phyloP scores from a whole-genome alignment of 352 stramenopile species.

The Pythium aquatile region DNA sequence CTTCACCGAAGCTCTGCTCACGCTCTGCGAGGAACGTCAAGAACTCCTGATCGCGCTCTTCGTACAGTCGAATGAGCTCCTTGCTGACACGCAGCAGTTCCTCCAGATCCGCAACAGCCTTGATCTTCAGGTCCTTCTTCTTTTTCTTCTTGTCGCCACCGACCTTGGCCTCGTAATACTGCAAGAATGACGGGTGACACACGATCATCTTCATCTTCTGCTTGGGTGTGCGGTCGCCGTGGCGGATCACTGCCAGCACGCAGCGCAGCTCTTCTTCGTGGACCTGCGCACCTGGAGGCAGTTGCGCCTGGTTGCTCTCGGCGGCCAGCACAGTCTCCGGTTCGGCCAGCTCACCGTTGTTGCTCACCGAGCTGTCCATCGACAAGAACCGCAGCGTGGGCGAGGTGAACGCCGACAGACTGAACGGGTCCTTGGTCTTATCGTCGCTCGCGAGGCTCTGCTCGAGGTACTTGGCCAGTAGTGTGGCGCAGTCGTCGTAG shows the following conservation, averaged over 20 bases:
- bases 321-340: constrained; percentile 36
- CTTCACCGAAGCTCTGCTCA: constrained; percentile 53
- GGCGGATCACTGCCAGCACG: constrained; percentile 98
- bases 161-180: constrained; percentile 71
- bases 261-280: constrained; percentile 97
- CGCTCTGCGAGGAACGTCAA: constrained; percentile 66
- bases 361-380: constrained; percentile 21
- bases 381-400: constrained; percentile 63
- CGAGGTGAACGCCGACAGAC: constrained; percentile 57
- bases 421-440: constrained; percentile 44
- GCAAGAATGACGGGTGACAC: constrained; percentile 87
- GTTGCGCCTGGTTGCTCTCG: constrained; percentile 19
- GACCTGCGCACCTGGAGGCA: constrained; percentile 27
- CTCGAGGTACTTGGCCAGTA: constrained; percentile 87
- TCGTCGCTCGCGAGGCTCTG: constrained; percentile 42
- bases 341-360: constrained; percentile 54
- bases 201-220: constrained; percentile 99
- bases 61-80: constrained; percentile 64
- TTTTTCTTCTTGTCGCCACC: constrained; percentile 44
- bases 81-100: constrained; percentile 77
- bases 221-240: constrained; percentile 99
- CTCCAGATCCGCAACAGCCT: constrained; percentile 78
- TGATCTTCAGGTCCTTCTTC: constrained; percentile 87
- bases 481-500: constrained; percentile 97
- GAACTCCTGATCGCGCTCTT: constrained; percentile 57